Evolutionary conservation across 2,329 filamentous ascomycete genomes (phyloP), one percentile per base, ranked within the genome.

Genomic region (Lojkania enalia): DNA sequence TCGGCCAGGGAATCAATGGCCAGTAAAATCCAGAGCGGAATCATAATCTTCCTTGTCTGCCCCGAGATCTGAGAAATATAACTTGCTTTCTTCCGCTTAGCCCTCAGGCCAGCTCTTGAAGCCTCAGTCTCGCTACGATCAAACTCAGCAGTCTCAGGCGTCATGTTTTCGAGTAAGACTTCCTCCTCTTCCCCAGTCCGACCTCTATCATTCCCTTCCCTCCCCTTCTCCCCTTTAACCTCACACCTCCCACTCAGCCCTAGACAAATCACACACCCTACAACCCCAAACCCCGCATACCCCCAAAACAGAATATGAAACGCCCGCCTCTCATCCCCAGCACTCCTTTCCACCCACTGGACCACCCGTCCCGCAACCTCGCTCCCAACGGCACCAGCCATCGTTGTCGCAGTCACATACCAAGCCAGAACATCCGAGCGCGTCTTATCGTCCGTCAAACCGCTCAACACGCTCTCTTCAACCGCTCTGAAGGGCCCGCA

Each of bases 1-100:
- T 86, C 83, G 12, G 83, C 81, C 7, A 86, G 71, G 2, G 81
- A 83, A 65, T 87, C 84, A 18, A 86, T 71, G 16, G 78, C 76
- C 7, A 87, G 74, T 5, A 87, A 74, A 46, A 84, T 77, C 81
- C 83, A 86, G 3, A 87, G 71, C 39, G 81, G 80, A 63, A 79
- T 80, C 77, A 86, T 84, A 57, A 82, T 74, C 1, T 71, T 74
- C 11, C 78, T 74, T 0, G 83, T 85, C 12, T 77, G 68, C 1
- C 68, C 62, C 0, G 83, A 86, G 39, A 86, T 84, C 48, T 81
- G 66, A 25, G 58, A 58, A 30, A 86, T 67, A 42, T 63, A 66
- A 23, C 54, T 55, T 64, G 74, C 52, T 64, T 68, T 42, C 31
- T 44, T 44, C 13, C 13, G 13, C 15, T 19, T 7, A 13, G 21